These are phyloP conservation scores for Rhizopogon rudus DNA, from an alignment of 768 basidiomycete species.

Conservation along the genomic window DNA sequence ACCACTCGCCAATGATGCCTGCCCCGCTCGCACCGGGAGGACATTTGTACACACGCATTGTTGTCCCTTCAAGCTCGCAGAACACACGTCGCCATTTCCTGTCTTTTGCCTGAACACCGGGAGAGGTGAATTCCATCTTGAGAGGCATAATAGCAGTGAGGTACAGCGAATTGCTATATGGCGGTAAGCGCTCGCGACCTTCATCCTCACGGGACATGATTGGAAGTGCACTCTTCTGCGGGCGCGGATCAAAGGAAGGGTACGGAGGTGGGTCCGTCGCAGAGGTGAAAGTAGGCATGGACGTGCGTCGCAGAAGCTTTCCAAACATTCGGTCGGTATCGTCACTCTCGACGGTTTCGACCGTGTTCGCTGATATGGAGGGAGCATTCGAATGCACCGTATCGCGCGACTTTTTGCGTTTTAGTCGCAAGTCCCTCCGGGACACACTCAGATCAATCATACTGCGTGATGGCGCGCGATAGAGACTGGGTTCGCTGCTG, in stretches of 20 bases:
- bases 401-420: constrained; percentile 14
- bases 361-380: constrained; percentile 10
- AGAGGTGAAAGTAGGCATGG: constrained; percentile 65
- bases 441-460: constrained; percentile 49
- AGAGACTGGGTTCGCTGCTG: constrained; percentile 38
- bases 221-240: constrained; percentile 13
- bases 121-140: constrained; percentile 88
- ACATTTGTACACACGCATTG: constrained; percentile 69
- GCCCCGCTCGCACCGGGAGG: constrained; percentile 38
- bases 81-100: constrained; percentile 88
- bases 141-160: constrained; percentile 78
- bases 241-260: constrained; percentile 38
- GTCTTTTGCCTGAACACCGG: constrained; percentile 85
- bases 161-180: constrained; percentile 78
- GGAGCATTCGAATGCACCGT: constrained; percentile 4
- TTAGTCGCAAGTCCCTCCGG: constrained; percentile 17
- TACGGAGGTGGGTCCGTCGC: constrained; percentile 65
- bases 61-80: constrained; percentile 91
- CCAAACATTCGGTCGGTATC: constrained; percentile 27
- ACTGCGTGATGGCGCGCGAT: constrained; percentile 58
- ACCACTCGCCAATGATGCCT: constrained; percentile 65
- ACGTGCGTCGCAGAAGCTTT: constrained; percentile 52
- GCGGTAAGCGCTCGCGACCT: constrained; percentile 73
- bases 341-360: constrained; percentile 15
- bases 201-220: constrained; percentile 54